Conservation (phyloP, 176 grass and related monocot species). For the Pontederia crassipes region DNA sequence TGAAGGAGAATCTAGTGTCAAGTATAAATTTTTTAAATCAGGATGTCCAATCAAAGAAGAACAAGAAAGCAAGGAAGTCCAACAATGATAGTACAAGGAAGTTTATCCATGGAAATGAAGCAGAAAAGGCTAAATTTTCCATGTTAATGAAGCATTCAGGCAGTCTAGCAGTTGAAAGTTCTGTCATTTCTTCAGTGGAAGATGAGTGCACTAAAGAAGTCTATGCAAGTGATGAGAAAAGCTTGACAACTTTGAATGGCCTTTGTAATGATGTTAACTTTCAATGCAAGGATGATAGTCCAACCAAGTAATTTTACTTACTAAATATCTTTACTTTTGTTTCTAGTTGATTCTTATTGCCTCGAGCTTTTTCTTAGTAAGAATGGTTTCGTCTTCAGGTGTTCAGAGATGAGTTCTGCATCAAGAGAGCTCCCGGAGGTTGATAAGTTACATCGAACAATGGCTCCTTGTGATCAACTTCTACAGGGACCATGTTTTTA, state of each 20-base stretch:
- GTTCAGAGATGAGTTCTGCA: slow-evolving; percentile 27
- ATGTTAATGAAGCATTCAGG: slow-evolving; percentile 15
- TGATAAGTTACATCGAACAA: slow-evolving; percentile 13
- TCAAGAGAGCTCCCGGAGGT: slow-evolving; percentile 16
- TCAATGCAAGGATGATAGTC: slow-evolving; percentile 14
- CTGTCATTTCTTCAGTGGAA: slow-evolving; percentile 7
- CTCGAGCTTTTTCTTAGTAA: slow-evolving; percentile 19
- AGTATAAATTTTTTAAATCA: slow-evolving; percentile 30
- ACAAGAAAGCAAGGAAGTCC: slow-evolving; percentile 33
- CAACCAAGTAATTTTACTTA: slow-evolving; percentile 33
- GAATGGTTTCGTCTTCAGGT: slow-evolving; percentile 28
- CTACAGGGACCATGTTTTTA: slow-evolving; percentile 23
- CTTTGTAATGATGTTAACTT: slow-evolving; percentile 18
- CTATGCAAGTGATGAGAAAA: slow-evolving; percentile 7
- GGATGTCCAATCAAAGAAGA: slow-evolving; percentile 25
- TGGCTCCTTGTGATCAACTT: slow-evolving; percentile 11
- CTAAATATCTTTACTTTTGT: neutral
- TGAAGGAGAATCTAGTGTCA: slow-evolving; percentile 36
- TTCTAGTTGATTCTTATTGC: neutral
- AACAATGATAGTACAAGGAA: slow-evolving; percentile 8
- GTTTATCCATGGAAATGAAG: slow-evolving; percentile 14
- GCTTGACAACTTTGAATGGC: slow-evolving; percentile 9
- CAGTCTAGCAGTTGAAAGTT: slow-evolving; percentile 15
- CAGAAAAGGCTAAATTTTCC: slow-evolving; percentile 6
- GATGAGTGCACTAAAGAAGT: slow-evolving; percentile 12